Percentiles rank a stretch among this genome's conserved stretches.
Evolutionary conservation across 371 early-diverging fungal species (phyloP).

Genomic region (Coemansia sp.): DNA sequence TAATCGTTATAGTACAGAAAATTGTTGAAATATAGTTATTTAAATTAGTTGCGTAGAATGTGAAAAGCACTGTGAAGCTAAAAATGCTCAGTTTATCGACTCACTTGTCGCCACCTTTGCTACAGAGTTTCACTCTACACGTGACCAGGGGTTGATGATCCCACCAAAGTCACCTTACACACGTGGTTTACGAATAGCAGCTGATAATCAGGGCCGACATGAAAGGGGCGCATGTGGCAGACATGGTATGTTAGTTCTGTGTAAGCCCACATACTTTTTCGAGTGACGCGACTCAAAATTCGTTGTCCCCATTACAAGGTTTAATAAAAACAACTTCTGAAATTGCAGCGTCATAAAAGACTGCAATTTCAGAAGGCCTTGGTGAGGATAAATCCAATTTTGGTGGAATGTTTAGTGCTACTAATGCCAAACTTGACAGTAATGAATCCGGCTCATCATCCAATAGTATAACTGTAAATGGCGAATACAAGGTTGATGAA

Average conservation of each 20-base stretch:
- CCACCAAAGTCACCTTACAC: no score
- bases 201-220: no score
- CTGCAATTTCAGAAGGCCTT: conserved; percentile 1
- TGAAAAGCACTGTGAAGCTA: background rate
- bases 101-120: no score
- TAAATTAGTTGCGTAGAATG: background rate
- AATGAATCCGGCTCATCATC: background rate
- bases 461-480: background rate
- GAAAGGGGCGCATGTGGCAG: no score
- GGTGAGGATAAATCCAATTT: background rate
- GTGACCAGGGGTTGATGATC: no score
- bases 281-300: no score
- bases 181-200: no score
- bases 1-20: background rate
- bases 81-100: background rate
- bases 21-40: background rate
- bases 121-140: no score
- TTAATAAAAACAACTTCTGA: no score
- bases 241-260: no score
- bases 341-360: background rate
- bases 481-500: conserved; percentile 3
- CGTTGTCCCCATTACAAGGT: no score
- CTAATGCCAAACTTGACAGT: background rate
- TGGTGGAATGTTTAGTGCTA: conserved; percentile 4
- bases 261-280: no score